A percentile compares a stretch with the other conserved stretches of the same genome.
phyloP scores from a whole-genome alignment of 2,329 filamentous ascomycete genomes.

The Mycosphaerella sp. region DNA sequence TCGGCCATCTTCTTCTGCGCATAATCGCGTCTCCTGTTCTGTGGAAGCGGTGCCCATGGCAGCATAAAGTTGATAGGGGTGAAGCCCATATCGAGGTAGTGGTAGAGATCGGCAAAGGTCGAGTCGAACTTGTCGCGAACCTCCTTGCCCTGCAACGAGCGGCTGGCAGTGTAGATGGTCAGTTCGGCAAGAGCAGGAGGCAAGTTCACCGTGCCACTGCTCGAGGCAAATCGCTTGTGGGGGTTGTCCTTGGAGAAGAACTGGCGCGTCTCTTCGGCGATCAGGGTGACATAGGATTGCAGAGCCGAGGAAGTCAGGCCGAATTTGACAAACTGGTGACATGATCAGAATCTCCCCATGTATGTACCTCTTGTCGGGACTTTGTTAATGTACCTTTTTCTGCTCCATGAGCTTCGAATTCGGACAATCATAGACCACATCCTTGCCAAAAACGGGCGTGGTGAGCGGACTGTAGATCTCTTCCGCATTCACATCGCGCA shows the following conservation, averaged over 20 bases:
- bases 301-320: conserved; percentile 70
- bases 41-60: conserved; percentile 81
- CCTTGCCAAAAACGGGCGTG: conserved; percentile 67
- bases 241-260: conserved; percentile 62
- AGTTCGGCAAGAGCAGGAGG: conserved; percentile 73
- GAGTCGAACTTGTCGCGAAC: conserved; percentile 75
- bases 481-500: conserved; percentile 83
- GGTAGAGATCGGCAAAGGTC: conserved; percentile 73
- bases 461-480: conserved; percentile 78
- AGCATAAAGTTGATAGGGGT: conserved; percentile 84
- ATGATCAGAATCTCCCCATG: conserved; percentile 3
- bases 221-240: conserved; percentile 31
- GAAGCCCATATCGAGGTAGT: conserved; percentile 87
- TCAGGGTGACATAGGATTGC: conserved; percentile 70
- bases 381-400: conserved; percentile 61
- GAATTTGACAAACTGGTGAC: conserved; percentile 66
- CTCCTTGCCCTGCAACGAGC: conserved; percentile 76
- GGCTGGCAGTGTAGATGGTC: conserved; percentile 83
- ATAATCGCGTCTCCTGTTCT: conserved; percentile 73
- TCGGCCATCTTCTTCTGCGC: conserved; percentile 75
- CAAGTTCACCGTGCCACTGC: conserved; percentile 60
- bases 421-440: conserved; percentile 86
- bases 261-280: conserved; percentile 64
- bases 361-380: neutral
- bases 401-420: conserved; percentile 93